phyloP scores from a whole-genome alignment of 441 rosid species.

The Macaranga tanarius region DNA sequence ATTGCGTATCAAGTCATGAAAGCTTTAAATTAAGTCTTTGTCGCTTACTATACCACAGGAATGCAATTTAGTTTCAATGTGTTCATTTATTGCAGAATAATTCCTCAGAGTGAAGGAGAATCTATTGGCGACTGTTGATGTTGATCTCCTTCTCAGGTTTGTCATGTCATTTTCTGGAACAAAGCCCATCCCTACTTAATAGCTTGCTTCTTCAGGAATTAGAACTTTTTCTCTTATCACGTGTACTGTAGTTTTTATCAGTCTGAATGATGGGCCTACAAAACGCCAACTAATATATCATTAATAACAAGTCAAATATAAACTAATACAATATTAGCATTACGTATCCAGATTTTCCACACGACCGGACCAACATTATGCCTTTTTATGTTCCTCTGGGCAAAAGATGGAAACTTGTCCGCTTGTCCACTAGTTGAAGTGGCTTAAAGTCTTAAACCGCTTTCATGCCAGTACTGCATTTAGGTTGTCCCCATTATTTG shows the following conservation, averaged over 20 bases:
- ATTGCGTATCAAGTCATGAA: neutral
- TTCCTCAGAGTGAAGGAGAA: slow-evolving; percentile 17
- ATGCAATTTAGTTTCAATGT: neutral
- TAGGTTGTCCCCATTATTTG: neutral
- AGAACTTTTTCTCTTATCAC: neutral
- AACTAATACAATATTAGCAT: neutral
- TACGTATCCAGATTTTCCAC: neutral
- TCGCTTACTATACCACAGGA: neutral
- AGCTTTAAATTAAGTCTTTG: neutral
- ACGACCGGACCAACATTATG: neutral
- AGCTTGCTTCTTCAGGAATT: neutral
- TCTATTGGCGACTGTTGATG: slow-evolving; percentile 13
- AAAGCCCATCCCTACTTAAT: neutral
- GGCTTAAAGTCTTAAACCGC: neutral
- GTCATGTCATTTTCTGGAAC: slow-evolving; percentile 23
- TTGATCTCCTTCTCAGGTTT: slow-evolving; percentile 13
- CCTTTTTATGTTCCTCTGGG: neutral
- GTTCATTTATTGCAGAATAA: slow-evolving; percentile 18
- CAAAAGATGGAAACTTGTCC: neutral
- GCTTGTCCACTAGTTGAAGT: neutral
- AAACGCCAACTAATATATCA: neutral
- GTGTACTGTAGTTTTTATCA: slow-evolving; percentile 1
- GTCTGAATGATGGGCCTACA: slow-evolving; percentile 11
- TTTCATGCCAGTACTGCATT: neutral
- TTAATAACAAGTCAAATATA: neutral